These are phyloP conservation scores for Geosmithia morbida DNA, from an alignment of 2,329 filamentous ascomycete species.

Conservation along the genomic window DNA sequence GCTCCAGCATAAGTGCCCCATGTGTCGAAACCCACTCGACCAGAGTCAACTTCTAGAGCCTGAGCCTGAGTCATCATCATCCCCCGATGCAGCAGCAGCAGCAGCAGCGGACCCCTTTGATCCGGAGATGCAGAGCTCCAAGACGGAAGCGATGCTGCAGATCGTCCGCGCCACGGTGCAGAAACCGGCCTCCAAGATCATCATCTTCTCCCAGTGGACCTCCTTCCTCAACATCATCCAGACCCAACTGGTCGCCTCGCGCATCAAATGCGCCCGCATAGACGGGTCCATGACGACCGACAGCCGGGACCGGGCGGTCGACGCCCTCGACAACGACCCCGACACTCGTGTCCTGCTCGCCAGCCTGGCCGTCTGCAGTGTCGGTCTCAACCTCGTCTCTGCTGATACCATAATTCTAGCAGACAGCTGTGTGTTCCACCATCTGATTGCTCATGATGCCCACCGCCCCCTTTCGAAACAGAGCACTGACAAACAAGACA, in stretches of 20 bases:
- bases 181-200: conserved; percentile 50
- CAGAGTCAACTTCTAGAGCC: conserved; percentile 50
- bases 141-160: conserved; percentile 65
- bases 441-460: too few relatives aligned
- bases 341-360: conserved; percentile 65
- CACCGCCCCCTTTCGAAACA: not conserved
- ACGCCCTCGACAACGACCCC: conserved; percentile 50
- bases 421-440: conserved; percentile 48
- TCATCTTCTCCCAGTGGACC: conserved; percentile 69
- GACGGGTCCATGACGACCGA: conserved; percentile 66
- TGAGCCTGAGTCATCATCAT: conserved; percentile 32
- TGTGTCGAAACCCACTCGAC: conserved; percentile 60
- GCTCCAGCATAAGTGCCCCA: conserved; percentile 66
- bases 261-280: conserved; percentile 54
- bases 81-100: conserved; percentile 28
- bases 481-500: not conserved
- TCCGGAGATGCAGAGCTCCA: conserved; percentile 56
- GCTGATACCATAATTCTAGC: conserved; percentile 75
- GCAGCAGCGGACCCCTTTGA: conserved; percentile 38
- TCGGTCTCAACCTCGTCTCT: conserved; percentile 74
- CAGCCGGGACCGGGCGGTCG: conserved; percentile 58
- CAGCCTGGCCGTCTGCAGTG: conserved; percentile 67
- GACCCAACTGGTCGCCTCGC: conserved; percentile 44
- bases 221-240: conserved; percentile 61
- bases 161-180: conserved; percentile 57